These are phyloP conservation scores for Suillus clintonianus DNA, from an alignment of 768 basidiomycete species.

Conservation along the genomic window DNA sequence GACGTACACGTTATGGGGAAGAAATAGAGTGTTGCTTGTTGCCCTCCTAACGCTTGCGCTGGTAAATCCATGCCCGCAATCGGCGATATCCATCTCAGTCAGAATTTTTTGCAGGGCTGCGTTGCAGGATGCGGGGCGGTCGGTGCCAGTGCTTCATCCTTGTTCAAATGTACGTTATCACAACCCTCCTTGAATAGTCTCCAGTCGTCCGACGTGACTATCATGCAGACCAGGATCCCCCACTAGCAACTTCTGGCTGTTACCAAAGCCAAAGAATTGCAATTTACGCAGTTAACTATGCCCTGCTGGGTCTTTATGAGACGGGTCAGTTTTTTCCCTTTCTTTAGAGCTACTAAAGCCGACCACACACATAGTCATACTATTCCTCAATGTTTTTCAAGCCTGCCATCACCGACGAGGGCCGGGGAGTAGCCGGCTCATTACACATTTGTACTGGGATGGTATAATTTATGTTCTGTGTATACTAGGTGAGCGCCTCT, in stretches of 20 bases:
- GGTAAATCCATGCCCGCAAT: background rate
- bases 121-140: background rate
- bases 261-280: background rate
- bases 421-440: background rate
- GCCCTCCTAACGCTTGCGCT: background rate
- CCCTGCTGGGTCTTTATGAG: background rate
- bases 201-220: background rate
- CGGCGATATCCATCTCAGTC: background rate
- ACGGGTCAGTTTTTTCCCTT: background rate
- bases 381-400: background rate
- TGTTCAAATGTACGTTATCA: background rate
- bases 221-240: background rate
- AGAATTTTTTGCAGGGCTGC: background rate
- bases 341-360: background rate
- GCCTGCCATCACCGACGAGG: background rate
- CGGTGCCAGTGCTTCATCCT: background rate
- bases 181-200: background rate
- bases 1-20: conserved; percentile 1
- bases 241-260: background rate
- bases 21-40: background rate
- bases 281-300: background rate
- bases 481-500: background rate
- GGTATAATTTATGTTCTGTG: background rate
- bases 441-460: background rate
- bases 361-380: background rate